A percentile compares a stretch with the other conserved stretches of the same genome.
Conservation (phyloP, 2,329 filamentous ascomycete species). For the Diaporthe ampelina region DNA sequence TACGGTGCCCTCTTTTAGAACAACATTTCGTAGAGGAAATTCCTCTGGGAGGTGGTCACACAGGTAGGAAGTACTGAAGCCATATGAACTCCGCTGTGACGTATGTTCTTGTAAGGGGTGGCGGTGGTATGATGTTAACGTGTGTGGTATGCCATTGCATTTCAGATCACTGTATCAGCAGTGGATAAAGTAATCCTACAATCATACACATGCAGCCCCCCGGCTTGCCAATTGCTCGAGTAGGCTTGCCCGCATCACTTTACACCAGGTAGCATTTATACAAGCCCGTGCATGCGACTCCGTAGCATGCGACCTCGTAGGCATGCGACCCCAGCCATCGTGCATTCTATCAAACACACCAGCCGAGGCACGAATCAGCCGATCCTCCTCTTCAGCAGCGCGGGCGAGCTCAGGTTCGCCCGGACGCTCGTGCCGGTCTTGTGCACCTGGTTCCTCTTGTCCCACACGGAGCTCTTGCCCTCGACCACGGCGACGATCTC, state of each 20-base stretch:
- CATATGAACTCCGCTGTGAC: too few species aligned
- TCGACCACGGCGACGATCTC: slow-evolving; percentile 91
- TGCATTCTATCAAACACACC: background rate
- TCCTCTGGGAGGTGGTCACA: too few species aligned
- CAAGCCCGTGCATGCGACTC: background rate
- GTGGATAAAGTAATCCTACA: background rate
- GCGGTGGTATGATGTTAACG: too few species aligned
- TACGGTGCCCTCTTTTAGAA: too few species aligned
- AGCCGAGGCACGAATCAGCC: background rate
- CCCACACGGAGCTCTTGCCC: slow-evolving; percentile 87
- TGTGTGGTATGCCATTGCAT: background rate
- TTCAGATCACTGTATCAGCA: background rate
- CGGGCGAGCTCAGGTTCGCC: slow-evolving; percentile 73
- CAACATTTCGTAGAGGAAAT: too few species aligned
- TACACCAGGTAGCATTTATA: background rate
- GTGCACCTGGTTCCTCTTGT: slow-evolving; percentile 82
- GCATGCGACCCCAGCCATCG: background rate
- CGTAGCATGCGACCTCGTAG: background rate
- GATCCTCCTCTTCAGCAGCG: slow-evolving; percentile 51
- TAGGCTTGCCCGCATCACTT: background rate
- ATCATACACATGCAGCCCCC: background rate
- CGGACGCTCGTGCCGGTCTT: slow-evolving; percentile 84
- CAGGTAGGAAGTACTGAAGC: too few species aligned
- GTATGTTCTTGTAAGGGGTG: too few species aligned
- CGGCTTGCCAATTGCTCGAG: background rate